These are phyloP conservation scores for Gynostemma pentaphyllum DNA, from an alignment of 306 rosid species.

Conservation along the genomic window DNA sequence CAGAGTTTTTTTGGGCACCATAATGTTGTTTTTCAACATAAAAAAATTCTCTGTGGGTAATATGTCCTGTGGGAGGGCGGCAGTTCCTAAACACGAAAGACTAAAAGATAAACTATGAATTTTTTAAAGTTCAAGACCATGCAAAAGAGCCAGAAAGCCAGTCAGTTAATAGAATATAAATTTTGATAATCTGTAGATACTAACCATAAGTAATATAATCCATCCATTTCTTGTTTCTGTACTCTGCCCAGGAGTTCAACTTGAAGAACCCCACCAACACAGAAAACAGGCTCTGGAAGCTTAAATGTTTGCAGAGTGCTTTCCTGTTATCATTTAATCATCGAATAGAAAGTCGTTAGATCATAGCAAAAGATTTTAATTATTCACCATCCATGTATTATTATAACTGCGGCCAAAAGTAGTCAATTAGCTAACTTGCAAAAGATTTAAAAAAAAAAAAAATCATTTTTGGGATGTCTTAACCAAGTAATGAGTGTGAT, in stretches of 20 bases:
- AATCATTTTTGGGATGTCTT: not conserved
- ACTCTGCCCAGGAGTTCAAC: slow-evolving; percentile 59
- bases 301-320: slow-evolving; percentile 35
- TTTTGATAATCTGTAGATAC: not conserved
- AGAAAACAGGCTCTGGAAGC: slow-evolving; percentile 56
- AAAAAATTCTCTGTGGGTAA: not conserved
- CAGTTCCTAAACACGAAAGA: not conserved
- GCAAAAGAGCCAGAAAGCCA: too few relatives aligned
- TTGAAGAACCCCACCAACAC: slow-evolving; percentile 42
- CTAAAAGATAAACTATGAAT: not conserved
- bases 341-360: not conserved
- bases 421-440: not conserved
- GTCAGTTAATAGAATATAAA: not conserved
- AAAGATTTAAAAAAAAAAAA: not conserved
- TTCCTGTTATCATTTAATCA: slow-evolving; percentile 24
- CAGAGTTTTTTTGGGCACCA: not conserved
- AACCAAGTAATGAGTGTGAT: not conserved
- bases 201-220: slow-evolving; percentile 46
- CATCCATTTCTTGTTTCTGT: slow-evolving; percentile 36
- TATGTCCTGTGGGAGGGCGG: not conserved
- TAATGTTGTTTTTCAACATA: not conserved
- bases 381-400: not conserved
- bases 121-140: not conserved
- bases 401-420: not conserved
- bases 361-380: not conserved